phyloP scores from a whole-genome alignment of 1,284 basidiomycete species.

The Kalmanozyma brasiliensis region DNA sequence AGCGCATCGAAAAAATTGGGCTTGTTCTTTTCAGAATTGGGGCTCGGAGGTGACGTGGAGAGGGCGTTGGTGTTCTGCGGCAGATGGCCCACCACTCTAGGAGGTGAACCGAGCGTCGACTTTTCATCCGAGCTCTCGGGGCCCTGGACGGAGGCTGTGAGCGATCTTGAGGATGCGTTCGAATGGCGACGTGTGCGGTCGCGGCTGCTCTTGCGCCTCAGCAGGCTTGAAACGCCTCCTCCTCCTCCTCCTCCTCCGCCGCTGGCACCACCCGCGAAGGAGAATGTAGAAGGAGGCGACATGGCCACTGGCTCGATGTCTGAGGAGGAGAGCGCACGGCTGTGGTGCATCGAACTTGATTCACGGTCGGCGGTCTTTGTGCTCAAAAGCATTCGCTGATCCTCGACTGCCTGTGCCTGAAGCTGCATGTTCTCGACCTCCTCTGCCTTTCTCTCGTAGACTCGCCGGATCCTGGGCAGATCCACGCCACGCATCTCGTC shows the following conservation, averaged over 20 bases:
- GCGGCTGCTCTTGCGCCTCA: conserved; percentile 39
- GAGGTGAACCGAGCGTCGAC: conserved; percentile 32
- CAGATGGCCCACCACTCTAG: conserved; percentile 13
- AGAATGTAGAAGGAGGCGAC: conserved; percentile 20
- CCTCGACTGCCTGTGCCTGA: conserved; percentile 64
- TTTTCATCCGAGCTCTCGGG: conserved; percentile 31
- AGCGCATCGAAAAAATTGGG: conserved; percentile 59
- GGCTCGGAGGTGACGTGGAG: conserved; percentile 29
- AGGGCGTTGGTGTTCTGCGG: conserved; percentile 7
- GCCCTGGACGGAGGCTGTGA: conserved; percentile 13
- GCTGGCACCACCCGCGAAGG: conserved; percentile 1
- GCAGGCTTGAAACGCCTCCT: conserved; percentile 4
- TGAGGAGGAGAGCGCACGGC: conserved; percentile 7
- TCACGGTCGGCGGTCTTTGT: conserved; percentile 31
- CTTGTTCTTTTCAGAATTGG: conserved; percentile 24
- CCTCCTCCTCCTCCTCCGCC: too few species aligned
- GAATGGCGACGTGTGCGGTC: conserved; percentile 34
- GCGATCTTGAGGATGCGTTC: conserved; percentile 25
- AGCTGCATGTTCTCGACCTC: conserved; percentile 57
- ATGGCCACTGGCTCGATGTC: conserved; percentile 20
- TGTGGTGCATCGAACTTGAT: conserved; percentile 1
- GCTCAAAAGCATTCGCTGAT: conserved; percentile 59
- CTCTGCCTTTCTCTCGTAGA: conserved; percentile 64
- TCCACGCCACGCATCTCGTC: conserved; percentile 60
- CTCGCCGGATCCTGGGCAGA: conserved; percentile 53